phyloP scores from a whole-genome alignment of 805 yeast genomes.

The Cyberlindnera veronae region DNA sequence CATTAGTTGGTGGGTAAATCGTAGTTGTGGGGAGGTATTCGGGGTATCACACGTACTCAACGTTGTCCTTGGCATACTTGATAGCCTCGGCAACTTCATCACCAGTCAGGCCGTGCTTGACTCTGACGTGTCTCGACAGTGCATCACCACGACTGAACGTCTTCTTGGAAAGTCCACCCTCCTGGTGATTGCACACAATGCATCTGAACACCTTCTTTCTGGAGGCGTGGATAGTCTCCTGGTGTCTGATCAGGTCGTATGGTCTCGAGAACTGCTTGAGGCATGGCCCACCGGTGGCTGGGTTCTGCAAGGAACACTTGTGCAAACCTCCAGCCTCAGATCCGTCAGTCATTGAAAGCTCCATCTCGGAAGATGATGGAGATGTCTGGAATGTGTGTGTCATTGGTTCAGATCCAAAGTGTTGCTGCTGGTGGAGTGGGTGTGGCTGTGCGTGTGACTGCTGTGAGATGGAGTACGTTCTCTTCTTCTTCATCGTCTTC shows the following conservation, averaged over 20 bases:
- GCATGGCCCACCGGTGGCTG: slow-evolving; percentile 62
- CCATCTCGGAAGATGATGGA: too few species aligned
- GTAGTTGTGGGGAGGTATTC: too few species aligned
- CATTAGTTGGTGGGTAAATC: too few species aligned
- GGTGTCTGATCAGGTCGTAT: slow-evolving; percentile 91
- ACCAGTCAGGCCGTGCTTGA: slow-evolving; percentile 75
- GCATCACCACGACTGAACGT: slow-evolving; percentile 95
- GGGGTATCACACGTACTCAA: slow-evolving; percentile 47
- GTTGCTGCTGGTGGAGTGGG: too few species aligned
- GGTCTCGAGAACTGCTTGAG: slow-evolving; percentile 86
- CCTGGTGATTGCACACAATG: slow-evolving; percentile 52
- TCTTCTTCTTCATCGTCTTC: slow-evolving; percentile 4
- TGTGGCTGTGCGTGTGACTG: neutral
- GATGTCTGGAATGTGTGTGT: neutral
- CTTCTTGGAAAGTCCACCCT: slow-evolving; percentile 46
- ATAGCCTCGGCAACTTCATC: slow-evolving; percentile 67
- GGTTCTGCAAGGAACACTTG: slow-evolving; percentile 56
- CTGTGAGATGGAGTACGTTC: slow-evolving; percentile 4
- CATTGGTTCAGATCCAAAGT: slow-evolving; percentile 1
- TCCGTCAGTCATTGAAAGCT: too few species aligned
- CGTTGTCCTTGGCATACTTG: slow-evolving; percentile 73
- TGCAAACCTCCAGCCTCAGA: slow-evolving; percentile 27
- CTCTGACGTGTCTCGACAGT: slow-evolving; percentile 86
- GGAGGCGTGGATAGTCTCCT: slow-evolving; percentile 91
- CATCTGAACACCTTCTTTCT: slow-evolving; percentile 85